These are phyloP conservation scores for Stentor coeruleus DNA, from an alignment of 73 alveolate genomes.

Conservation along the genomic window DNA sequence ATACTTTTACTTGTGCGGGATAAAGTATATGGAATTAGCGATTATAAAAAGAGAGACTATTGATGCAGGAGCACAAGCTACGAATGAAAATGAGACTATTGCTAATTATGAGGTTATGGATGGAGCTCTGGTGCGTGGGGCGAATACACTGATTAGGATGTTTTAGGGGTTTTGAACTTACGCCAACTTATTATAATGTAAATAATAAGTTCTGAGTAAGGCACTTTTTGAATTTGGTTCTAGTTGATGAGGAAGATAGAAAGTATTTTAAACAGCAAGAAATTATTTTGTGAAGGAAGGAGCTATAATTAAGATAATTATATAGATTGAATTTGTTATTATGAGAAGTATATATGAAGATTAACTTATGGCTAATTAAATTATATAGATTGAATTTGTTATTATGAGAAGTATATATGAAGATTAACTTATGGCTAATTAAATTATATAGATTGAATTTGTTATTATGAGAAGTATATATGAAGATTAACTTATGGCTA, in stretches of 20 bases:
- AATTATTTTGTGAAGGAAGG: conserved; percentile 24
- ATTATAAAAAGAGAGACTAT: conserved; percentile 87
- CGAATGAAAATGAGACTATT: conserved; percentile 71
- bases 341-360: too few species aligned
- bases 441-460: too few species aligned
- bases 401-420: too few species aligned
- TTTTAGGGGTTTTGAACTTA: conserved; percentile 92
- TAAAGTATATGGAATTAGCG: conserved; percentile 98
- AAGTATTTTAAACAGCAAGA: conserved; percentile 85
- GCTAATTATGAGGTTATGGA: conserved; percentile 95
- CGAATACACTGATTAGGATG: conserved; percentile 93
- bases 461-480: too few species aligned
- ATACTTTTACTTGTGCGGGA: conserved; percentile 92
- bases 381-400: too few species aligned
- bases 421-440: too few species aligned
- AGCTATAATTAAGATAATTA: not conserved
- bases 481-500: too few species aligned
- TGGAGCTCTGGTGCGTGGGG: conserved; percentile 99
- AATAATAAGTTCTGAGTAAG: conserved; percentile 81
- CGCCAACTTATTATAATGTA: conserved; percentile 95
- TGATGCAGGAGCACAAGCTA: conserved; percentile 64
- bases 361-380: too few species aligned
- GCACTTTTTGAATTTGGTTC: conserved; percentile 93
- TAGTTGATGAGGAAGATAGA: conserved; percentile 97
- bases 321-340: too few species aligned